These are phyloP conservation scores for Tetrapisispora arboricola DNA, from an alignment of 805 yeast species.

Conservation along the genomic window DNA sequence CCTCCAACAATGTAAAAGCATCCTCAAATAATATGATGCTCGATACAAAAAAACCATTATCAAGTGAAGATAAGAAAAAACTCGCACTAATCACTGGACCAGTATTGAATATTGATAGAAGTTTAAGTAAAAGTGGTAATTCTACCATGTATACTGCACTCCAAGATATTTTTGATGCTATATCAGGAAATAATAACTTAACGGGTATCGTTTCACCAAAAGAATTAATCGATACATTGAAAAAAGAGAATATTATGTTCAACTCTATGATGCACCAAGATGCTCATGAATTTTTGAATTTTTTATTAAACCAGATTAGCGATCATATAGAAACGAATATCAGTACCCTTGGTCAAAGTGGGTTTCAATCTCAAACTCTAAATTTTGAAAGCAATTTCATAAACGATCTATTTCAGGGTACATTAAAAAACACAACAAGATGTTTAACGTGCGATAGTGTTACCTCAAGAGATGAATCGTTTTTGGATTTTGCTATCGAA, in stretches of 20 bases:
- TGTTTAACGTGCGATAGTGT: conserved; percentile 83
- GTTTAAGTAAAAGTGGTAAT: conserved; percentile 32
- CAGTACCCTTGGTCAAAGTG: neutral
- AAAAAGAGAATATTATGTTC: conserved; percentile 74
- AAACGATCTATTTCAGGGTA: conserved; percentile 72
- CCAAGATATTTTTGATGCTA: conserved; percentile 77
- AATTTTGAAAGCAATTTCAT: conserved; percentile 37
- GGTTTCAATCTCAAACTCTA: neutral
- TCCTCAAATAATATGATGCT: neutral
- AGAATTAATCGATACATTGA: conserved; percentile 62
- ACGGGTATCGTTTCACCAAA: conserved; percentile 82
- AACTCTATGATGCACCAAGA: conserved; percentile 94
- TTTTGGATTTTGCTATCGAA: conserved; percentile 79
- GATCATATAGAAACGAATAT: conserved; percentile 17
- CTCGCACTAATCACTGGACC: conserved; percentile 77
- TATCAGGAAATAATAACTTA: conserved; percentile 56
- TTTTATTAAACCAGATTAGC: conserved; percentile 66
- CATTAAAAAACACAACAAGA: conserved; percentile 74
- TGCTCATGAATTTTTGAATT: conserved; percentile 93
- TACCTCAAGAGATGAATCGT: conserved; percentile 74
- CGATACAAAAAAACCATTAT: neutral
- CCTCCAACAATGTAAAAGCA: too few species aligned
- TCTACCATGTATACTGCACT: conserved; percentile 51
- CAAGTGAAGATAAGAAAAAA: conserved; percentile 66
- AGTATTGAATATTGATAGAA: conserved; percentile 65